A percentile compares a stretch with the other conserved stretches of the same genome.
Conservation (phyloP, 2,329 filamentous ascomycete species). For the Dactylella cylindrospora region DNA sequence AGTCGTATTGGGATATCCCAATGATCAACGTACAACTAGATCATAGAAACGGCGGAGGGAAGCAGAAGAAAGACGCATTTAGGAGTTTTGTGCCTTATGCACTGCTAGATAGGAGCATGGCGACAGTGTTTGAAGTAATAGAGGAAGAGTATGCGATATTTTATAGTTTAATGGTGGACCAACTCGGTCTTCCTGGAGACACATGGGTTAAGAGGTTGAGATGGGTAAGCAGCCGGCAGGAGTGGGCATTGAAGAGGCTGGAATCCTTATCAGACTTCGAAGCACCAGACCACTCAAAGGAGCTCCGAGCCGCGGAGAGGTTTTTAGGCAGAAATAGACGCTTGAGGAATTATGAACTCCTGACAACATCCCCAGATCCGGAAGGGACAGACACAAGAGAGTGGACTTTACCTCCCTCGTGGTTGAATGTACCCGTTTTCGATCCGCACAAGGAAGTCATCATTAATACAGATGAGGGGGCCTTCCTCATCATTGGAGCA, state of each 20-base stretch:
- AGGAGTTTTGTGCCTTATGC: constrained; percentile 31
- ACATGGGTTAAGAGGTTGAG: constrained; percentile 16
- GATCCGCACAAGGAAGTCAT: not conserved
- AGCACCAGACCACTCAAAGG: constrained; percentile 5
- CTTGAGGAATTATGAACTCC: constrained; percentile 9
- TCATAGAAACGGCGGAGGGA: constrained; percentile 15
- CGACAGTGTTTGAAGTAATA: constrained; percentile 30
- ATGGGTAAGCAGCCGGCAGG: constrained; percentile 25
- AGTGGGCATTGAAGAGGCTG: constrained; percentile 9
- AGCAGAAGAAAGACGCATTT: constrained; percentile 10
- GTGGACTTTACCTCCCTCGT: constrained; percentile 33
- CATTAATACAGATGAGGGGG: not conserved
- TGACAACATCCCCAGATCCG: constrained; percentile 33
- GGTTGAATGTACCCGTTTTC: constrained; percentile 29
- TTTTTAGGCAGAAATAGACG: not conserved
- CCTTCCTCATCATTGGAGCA: constrained; percentile 3
- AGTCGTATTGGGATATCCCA: constrained; percentile 34
- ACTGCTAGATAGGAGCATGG: constrained; percentile 13
- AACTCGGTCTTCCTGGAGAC: constrained; percentile 25
- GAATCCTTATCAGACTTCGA: constrained; percentile 1
- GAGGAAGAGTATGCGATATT: constrained; percentile 35
- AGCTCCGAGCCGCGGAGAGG: not conserved
- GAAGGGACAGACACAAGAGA: constrained; percentile 4
- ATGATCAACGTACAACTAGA: constrained; percentile 43
- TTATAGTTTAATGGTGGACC: constrained; percentile 25